A percentile compares a stretch with the other conserved stretches of the same genome.
phyloP scores from a whole-genome alignment of 352 stramenopile species.

The Globisporangium camurandrum region DNA sequence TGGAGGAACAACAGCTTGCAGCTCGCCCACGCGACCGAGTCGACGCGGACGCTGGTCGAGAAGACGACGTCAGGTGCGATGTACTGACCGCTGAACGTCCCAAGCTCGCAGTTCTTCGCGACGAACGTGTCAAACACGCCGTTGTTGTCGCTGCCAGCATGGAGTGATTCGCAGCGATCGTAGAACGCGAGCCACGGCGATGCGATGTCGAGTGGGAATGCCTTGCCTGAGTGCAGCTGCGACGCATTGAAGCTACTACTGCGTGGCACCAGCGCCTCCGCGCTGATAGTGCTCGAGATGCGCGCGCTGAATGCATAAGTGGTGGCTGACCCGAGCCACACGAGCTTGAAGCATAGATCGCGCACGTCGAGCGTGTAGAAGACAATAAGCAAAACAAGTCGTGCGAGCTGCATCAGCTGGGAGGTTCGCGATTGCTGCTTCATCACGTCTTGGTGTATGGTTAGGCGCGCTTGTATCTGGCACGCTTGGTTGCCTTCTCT shows the following conservation, averaged over 20 bases:
- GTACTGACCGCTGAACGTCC: conserved; percentile 8
- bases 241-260: conserved; percentile 10
- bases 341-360: conserved; percentile 24
- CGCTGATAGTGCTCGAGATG: conserved; percentile 3
- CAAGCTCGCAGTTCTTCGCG: conserved; percentile 19
- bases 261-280: conserved; percentile 10
- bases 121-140: conserved; percentile 8
- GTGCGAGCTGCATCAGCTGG: conserved; percentile 8
- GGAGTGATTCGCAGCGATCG: conserved; percentile 19
- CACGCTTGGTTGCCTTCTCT: too few species aligned
- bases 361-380: conserved; percentile 27
- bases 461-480: too few species aligned
- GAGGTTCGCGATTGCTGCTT: conserved; percentile 4
- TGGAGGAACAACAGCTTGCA: conserved; percentile 50
- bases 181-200: conserved; percentile 26
- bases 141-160: conserved; percentile 3
- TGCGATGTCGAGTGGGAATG: conserved; percentile 1
- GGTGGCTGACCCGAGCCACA: conserved; percentile 21
- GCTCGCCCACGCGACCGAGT: conserved; percentile 44
- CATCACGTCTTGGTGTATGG: conserved; percentile 1
- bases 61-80: conserved; percentile 28
- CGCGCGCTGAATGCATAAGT: conserved; percentile 17
- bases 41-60: conserved; percentile 28
- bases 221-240: conserved; percentile 9
- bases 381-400: conserved; percentile 15